These are phyloP conservation scores for Hyaloraphidium curvatum DNA, from an alignment of 192 early-diverging fungal genomes.

Conservation along the genomic window DNA sequence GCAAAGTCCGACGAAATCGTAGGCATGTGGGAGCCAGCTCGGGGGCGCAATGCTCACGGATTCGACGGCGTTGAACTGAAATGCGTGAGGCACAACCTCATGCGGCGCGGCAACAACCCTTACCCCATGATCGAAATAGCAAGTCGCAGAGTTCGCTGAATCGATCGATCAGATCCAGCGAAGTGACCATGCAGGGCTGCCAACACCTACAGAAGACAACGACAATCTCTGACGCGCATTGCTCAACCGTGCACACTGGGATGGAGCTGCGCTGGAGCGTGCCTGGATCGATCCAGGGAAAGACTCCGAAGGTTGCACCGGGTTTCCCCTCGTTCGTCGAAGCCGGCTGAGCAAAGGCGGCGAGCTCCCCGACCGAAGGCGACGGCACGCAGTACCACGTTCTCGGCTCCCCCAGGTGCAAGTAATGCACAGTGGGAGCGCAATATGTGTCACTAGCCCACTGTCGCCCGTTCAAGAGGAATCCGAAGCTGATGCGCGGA, in stretches of 20 bases:
- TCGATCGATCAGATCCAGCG: not conserved
- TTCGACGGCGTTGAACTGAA: not conserved
- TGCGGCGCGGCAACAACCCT: not conserved
- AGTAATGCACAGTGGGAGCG: not conserved
- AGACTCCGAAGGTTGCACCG: no score
- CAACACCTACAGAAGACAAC: no score
- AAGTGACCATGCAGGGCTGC: not conserved
- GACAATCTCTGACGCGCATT: no score
- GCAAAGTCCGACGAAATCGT: not conserved
- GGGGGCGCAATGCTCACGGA: not conserved
- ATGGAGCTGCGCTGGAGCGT: no score
- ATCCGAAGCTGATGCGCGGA: not conserved
- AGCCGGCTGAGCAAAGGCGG: no score
- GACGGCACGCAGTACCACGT: not conserved
- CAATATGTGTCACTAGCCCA: not conserved
- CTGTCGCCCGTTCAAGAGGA: not conserved
- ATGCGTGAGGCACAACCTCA: not conserved
- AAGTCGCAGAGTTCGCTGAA: not conserved
- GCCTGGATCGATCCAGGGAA: no score
- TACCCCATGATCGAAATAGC: not conserved
- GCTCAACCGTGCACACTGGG: no score
- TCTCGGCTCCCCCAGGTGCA: not conserved
- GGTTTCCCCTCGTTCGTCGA: no score
- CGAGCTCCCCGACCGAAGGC: not conserved
- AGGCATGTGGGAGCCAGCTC: conserved; percentile 1